phyloP scores from a whole-genome alignment of 768 basidiomycete species.

The Kwoniella pini region DNA sequence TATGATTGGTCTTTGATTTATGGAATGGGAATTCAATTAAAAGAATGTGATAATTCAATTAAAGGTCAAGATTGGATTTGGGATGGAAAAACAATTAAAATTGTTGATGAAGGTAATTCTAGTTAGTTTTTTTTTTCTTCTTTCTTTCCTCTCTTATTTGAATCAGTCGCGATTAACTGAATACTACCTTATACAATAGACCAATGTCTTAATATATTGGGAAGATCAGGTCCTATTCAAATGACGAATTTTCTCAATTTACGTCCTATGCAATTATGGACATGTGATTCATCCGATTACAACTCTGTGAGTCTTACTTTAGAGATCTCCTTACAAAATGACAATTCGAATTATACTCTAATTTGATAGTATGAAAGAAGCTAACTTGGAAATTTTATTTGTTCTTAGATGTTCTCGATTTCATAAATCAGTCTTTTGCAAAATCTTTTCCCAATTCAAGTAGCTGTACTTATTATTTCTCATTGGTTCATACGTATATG shows the following conservation, averaged over 20 bases:
- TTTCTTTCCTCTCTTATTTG: background rate
- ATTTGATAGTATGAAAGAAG: too few species aligned
- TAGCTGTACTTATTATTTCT: too few species aligned
- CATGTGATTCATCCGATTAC: background rate
- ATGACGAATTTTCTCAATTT: constrained; percentile 12
- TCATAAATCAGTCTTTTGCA: too few species aligned
- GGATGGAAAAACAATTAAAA: constrained; percentile 3
- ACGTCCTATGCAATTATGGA: constrained; percentile 12
- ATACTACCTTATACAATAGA: background rate
- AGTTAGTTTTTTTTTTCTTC: background rate
- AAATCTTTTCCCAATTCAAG: too few species aligned
- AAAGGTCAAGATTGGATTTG: constrained; percentile 11
- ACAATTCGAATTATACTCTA: too few species aligned
- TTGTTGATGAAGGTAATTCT: background rate
- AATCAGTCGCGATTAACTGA: background rate
- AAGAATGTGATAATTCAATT: background rate
- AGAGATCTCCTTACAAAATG: too few species aligned
- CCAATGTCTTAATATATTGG: constrained; percentile 16
- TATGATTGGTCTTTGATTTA: background rate
- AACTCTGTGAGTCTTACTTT: constrained; percentile 5
- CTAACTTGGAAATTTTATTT: too few species aligned
- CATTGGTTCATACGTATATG: too few species aligned
- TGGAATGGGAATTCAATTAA: constrained; percentile 4
- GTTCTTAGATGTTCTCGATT: too few species aligned
- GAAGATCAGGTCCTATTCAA: constrained; percentile 1